Evolutionary conservation across 345 rosid species (phyloP).

Genomic region (Syzygium aromaticum): DNA sequence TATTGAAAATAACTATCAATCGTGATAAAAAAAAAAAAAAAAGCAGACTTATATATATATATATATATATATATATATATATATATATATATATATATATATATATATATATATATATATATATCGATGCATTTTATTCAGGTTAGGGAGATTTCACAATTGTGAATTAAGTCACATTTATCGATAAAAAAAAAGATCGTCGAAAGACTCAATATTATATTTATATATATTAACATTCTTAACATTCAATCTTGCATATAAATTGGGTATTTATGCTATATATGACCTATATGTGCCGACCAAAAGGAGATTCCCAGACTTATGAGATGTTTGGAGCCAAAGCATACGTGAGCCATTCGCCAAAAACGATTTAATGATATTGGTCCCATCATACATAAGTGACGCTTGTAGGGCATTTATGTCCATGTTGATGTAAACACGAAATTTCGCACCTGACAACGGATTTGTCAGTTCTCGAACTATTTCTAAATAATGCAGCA

Average conservation of each 20-base stretch:
- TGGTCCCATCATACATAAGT: neutral
- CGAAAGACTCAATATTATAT: too few relatives aligned
- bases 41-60: neutral
- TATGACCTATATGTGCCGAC: neutral
- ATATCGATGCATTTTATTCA: too few relatives aligned
- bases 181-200: too few relatives aligned
- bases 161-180: neutral
- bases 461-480: neutral
- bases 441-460: neutral
- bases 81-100: too few relatives aligned
- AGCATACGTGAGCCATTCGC: neutral
- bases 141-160: too few relatives aligned
- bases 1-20: neutral
- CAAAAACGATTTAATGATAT: neutral
- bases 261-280: neutral
- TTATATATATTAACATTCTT: neutral
- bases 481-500: neutral
- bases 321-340: neutral
- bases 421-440: neutral
- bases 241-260: neutral
- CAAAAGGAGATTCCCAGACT: neutral
- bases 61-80: neutral
- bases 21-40: too few relatives aligned
- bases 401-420: neutral
- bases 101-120: neutral